Base-by-base conservation (phyloP, 1,284 basidiomycete species). In the Cystobasidium slooffiae region DNA sequence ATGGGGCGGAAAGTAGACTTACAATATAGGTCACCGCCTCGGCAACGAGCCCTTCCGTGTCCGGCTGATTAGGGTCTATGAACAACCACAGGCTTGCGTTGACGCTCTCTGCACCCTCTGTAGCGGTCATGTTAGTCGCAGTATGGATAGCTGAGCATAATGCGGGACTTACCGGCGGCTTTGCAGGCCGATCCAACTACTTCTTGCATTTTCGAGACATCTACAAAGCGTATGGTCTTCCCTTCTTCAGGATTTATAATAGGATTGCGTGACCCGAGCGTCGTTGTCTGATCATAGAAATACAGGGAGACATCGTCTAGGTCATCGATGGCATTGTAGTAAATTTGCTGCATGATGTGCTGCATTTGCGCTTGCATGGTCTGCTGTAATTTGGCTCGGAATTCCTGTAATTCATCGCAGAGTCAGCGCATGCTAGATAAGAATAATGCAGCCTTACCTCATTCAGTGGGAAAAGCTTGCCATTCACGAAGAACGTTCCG, bases 261-360 rank as follows among this genome's bases (percentile, higher is more conserved):
- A 37, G 82, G 83, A 81, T 93, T 97, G 16, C 96, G 85, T 31
- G 89, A 86, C 72, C 85, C 84, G 53, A 86, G 85, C 0, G 92
- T 88, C 0, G 86, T 87, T 0, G 93, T 91, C 2, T 94, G 86
- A 80, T 97, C 92, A 81, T 97, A 98, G 84, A 97, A 97, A 83
- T 90, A 92, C 6, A 86, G 90, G 12, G 88, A 83, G 62, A 94
- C 85, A 69, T 87, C 84, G 9, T 70, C 74, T 1, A 85, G 84
- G 56, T 92, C 89, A 2, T 84, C 85, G 18, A 95, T 80, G 44
- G 85, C 82, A 2, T 88, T 88, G 59, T 83, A 82, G 80, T 91
- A 91, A 16, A 89, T 91, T 85, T 88, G 85, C 80, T 91, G 88
- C 81, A 91, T 90, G 6, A 94, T 80, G 79, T 89, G 88, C 72